Evolutionary conservation across 139 green algal species (phyloP).

Genomic region (Chlorella sp.): DNA sequence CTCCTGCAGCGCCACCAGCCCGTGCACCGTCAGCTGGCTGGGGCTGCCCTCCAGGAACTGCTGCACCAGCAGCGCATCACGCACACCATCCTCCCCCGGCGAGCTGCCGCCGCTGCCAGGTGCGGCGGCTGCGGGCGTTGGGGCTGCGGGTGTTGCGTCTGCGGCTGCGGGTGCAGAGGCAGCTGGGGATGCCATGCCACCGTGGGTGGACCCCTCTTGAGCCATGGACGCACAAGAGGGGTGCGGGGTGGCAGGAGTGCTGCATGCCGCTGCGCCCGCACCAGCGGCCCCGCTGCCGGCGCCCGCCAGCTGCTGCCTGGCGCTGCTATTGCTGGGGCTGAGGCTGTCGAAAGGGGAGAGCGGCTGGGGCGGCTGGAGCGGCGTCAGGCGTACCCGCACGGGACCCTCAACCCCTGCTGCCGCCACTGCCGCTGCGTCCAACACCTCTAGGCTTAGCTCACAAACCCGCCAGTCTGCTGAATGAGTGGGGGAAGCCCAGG

Average conservation of each 20-base stretch:
- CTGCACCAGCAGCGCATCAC: conserved; percentile 44
- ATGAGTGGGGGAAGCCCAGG: neutral
- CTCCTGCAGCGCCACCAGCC: conserved; percentile 66
- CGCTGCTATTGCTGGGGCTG: neutral
- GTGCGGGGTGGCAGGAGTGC: neutral
- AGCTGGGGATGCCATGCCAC: neutral
- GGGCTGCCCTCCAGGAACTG: conserved; percentile 83
- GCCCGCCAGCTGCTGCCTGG: neutral
- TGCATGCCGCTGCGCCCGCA: neutral
- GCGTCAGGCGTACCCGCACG: neutral
- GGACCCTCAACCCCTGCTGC: neutral
- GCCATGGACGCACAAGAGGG: neutral
- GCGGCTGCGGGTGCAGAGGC: neutral
- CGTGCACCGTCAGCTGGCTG: conserved; percentile 87
- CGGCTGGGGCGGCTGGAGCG: neutral
- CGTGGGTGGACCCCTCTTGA: neutral
- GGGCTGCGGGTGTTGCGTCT: neutral
- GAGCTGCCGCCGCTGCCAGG: conserved; percentile 2
- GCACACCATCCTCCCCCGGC: conserved; percentile 23
- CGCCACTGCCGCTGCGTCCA: neutral
- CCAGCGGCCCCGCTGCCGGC: neutral
- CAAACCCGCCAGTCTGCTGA: neutral
- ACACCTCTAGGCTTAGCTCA: neutral
- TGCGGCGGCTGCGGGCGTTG: neutral
- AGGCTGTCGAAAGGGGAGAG: conserved; percentile 18